A percentile compares a stretch with the other conserved stretches of the same genome.
Conservation (phyloP, 2,329 filamentous ascomycete species). For the Falciphora oryzae region DNA sequence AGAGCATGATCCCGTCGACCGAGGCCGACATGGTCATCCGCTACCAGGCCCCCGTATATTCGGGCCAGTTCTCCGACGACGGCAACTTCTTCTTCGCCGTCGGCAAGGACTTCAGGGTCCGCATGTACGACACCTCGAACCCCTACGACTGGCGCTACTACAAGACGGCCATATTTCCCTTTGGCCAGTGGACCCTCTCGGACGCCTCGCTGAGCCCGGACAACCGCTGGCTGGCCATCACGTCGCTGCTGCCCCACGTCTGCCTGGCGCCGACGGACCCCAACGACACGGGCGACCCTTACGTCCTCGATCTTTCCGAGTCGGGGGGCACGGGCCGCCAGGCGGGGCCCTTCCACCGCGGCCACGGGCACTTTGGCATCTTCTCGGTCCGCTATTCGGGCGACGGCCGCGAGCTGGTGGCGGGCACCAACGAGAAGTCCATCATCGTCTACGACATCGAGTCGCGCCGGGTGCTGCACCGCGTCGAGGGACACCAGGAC, state of each 20-base stretch:
- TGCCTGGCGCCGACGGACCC: conserved; percentile 86
- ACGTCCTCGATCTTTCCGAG: conserved; percentile 66
- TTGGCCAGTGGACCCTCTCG: conserved; percentile 92
- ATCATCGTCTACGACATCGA: conserved; percentile 94
- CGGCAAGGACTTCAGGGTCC: conserved; percentile 86
- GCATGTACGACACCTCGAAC: conserved; percentile 97
- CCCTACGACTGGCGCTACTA: conserved; percentile 95
- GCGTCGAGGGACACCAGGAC: conserved; percentile 71
- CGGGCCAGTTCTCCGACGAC: conserved; percentile 93
- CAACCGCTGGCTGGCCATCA: conserved; percentile 88
- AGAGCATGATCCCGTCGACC: conserved; percentile 72
- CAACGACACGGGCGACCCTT: conserved; percentile 72
- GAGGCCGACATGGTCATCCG: conserved; percentile 82
- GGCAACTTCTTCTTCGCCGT: conserved; percentile 96
- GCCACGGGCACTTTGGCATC: conserved; percentile 51
- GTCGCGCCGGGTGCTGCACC: conserved; percentile 65
- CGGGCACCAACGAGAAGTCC: conserved; percentile 71
- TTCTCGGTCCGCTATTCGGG: conserved; percentile 92
- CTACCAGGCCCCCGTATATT: conserved; percentile 82
- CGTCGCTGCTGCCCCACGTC: conserved; percentile 77
- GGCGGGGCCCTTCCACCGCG: conserved; percentile 22
- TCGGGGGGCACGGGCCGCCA: conserved; percentile 29
- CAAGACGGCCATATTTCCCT: conserved; percentile 80
- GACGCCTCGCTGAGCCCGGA: conserved; percentile 88
- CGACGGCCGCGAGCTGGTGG: conserved; percentile 84